phyloP scores from a whole-genome alignment of 768 basidiomycete species.

The Cubamyces lactineus region DNA sequence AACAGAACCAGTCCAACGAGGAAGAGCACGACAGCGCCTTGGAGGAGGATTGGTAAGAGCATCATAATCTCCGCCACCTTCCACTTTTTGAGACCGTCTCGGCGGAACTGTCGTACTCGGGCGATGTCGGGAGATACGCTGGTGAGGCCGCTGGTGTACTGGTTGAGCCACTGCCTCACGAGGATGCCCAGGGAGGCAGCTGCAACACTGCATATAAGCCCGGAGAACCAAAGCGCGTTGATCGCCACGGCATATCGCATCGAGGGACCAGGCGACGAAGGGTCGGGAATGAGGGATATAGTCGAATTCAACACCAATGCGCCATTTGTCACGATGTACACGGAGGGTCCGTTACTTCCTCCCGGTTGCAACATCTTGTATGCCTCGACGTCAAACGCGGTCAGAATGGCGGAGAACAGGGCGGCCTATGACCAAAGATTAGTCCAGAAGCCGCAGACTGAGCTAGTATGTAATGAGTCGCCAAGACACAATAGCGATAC shows the following conservation, averaged over 20 bases:
- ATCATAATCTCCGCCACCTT: slow-evolving; percentile 30
- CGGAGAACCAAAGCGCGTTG: slow-evolving; percentile 23
- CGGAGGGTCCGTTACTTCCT: background rate
- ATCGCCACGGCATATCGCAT: slow-evolving; percentile 5
- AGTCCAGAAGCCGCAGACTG: background rate
- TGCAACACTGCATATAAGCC: slow-evolving; percentile 22
- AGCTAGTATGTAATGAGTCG: background rate
- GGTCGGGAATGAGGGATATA: background rate
- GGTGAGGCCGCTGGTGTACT: slow-evolving; percentile 13
- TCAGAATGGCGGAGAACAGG: slow-evolving; percentile 22
- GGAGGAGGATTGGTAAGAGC: slow-evolving; percentile 27
- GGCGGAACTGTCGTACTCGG: slow-evolving; percentile 19
- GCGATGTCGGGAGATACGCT: slow-evolving; percentile 20
- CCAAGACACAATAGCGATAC: background rate
- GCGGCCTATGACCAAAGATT: slow-evolving; percentile 8
- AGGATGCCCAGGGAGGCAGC: slow-evolving; percentile 21
- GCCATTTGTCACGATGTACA: background rate
- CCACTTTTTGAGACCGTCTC: slow-evolving; percentile 24
- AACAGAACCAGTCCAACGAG: slow-evolving; percentile 29
- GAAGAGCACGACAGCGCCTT: slow-evolving; percentile 27
- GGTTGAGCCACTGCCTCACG: slow-evolving; percentile 25
- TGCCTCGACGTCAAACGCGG: slow-evolving; percentile 19
- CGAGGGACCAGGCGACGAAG: background rate
- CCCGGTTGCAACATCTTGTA: slow-evolving; percentile 10
- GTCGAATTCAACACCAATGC: background rate